Evolutionary conservation across 163 green algal species (phyloP).

Genomic region (Scenedesmus sp.): DNA sequence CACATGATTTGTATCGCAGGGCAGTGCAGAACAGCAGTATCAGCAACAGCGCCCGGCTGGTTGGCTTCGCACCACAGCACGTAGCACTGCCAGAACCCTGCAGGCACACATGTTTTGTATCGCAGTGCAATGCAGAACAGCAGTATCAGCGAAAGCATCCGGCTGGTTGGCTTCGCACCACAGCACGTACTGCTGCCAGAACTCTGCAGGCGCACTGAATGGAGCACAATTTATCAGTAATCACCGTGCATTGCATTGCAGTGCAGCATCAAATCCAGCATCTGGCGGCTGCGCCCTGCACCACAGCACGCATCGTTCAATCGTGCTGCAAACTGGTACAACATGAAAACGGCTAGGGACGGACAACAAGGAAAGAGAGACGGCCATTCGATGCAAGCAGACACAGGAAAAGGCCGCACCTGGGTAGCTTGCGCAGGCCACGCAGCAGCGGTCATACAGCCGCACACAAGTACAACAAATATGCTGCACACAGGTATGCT

Average conservation of each 20-base stretch:
- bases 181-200: conserved; percentile 84
- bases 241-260: neutral
- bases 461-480: conserved; percentile 31
- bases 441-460: conserved; percentile 87
- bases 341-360: too few species aligned
- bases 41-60: conserved; percentile 34
- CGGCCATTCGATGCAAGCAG: neutral
- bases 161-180: conserved; percentile 68
- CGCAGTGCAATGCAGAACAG: neutral
- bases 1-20: neutral
- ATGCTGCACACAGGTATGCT: too few species aligned
- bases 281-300: neutral
- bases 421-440: conserved; percentile 87
- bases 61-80: conserved; percentile 71
- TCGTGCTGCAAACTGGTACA: too few species aligned
- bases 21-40: neutral
- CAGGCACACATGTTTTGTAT: neutral
- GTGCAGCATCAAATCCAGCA: neutral
- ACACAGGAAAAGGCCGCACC: conserved; percentile 52
- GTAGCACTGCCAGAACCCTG: conserved; percentile 90
- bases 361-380: too few species aligned
- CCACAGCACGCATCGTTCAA: too few species aligned
- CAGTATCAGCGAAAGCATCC: neutral
- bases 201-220: conserved; percentile 64
- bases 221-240: neutral